These are phyloP conservation scores for Penicillium atrosanguineum DNA, from an alignment of 495 filamentous ascomycete species.

Conservation along the genomic window DNA sequence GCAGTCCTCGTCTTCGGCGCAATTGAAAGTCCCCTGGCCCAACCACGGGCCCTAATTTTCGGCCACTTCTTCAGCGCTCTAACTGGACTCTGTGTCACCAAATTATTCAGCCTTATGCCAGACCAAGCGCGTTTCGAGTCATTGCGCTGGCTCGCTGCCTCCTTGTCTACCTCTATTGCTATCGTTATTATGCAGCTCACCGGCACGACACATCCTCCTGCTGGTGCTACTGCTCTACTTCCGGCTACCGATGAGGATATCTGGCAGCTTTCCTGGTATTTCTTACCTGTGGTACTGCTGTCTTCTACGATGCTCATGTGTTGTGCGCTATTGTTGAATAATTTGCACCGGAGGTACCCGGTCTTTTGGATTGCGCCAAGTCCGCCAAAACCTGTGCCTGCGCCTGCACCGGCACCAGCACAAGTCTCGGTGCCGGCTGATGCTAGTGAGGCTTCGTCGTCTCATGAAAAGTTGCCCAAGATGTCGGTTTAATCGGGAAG, in stretches of 20 bases:
- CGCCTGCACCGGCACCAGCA: background rate
- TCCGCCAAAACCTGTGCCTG: slow-evolving; percentile 10
- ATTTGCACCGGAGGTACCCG: slow-evolving; percentile 68
- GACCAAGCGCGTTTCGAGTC: slow-evolving; percentile 41
- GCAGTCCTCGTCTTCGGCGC: slow-evolving; percentile 67
- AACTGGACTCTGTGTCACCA: slow-evolving; percentile 60
- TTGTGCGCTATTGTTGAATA: slow-evolving; percentile 67
- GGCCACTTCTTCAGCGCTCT: slow-evolving; percentile 66
- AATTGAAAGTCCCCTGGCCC: slow-evolving; percentile 70
- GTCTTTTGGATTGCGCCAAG: slow-evolving; percentile 58
- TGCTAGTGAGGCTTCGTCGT: background rate
- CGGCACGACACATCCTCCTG: slow-evolving; percentile 76
- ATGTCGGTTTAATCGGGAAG: slow-evolving; percentile 5
- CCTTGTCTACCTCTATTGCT: slow-evolving; percentile 61
- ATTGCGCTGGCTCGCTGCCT: slow-evolving; percentile 64
- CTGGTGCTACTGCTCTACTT: slow-evolving; percentile 77
- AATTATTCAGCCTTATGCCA: slow-evolving; percentile 62
- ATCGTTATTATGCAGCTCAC: slow-evolving; percentile 71
- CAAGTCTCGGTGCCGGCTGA: background rate
- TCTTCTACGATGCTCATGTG: slow-evolving; percentile 58
- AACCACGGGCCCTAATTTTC: slow-evolving; percentile 68
- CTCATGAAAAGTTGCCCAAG: slow-evolving; percentile 7
- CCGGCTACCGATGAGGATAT: slow-evolving; percentile 58
- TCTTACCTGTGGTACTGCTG: slow-evolving; percentile 61
- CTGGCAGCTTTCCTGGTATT: slow-evolving; percentile 64